Evolutionary conservation across 305 asterid genomes (phyloP).

Genomic region (Fraxinus sp.): DNA sequence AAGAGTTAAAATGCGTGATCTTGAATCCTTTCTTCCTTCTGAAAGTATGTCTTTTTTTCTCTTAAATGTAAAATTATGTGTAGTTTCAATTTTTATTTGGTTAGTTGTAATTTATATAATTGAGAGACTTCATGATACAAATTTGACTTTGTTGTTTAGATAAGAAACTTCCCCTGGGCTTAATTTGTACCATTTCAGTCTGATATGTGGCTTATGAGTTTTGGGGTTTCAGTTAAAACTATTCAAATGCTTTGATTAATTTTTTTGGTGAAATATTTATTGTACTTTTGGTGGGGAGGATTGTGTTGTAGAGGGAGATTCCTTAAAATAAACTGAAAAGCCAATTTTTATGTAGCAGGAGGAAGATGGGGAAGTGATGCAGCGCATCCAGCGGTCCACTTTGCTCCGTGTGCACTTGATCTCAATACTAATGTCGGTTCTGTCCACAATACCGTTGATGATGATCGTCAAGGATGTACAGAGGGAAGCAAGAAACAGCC

Average conservation of each 20-base stretch:
- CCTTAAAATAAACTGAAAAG: slow-evolving; percentile 26
- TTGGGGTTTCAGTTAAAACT: background rate
- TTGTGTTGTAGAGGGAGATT: background rate
- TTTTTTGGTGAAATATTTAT: slow-evolving; percentile 31
- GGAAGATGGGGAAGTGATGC: slow-evolving; percentile 26
- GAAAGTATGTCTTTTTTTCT: slow-evolving; percentile 41
- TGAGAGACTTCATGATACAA: background rate
- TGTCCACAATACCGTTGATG: slow-evolving; percentile 19
- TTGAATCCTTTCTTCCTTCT: slow-evolving; percentile 39
- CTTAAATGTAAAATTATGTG: background rate
- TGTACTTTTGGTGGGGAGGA: slow-evolving; percentile 50
- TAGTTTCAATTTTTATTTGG: background rate
- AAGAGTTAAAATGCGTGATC: slow-evolving; percentile 50
- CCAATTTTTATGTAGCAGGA: slow-evolving; percentile 30
- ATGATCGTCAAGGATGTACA: slow-evolving; percentile 16
- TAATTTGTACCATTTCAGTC: background rate
- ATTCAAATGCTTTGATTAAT: background rate
- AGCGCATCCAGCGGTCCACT: slow-evolving; percentile 13
- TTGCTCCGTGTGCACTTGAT: slow-evolving; percentile 36
- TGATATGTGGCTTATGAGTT: background rate
- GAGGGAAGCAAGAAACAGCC: slow-evolving; percentile 23
- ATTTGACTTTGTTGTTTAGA: background rate
- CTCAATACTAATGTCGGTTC: slow-evolving; percentile 42
- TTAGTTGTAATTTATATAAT: background rate
- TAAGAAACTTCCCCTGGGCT: background rate